Base-by-base conservation (phyloP, 2,329 filamentous ascomycete species). In the Diaporthe vaccinii region DNA sequence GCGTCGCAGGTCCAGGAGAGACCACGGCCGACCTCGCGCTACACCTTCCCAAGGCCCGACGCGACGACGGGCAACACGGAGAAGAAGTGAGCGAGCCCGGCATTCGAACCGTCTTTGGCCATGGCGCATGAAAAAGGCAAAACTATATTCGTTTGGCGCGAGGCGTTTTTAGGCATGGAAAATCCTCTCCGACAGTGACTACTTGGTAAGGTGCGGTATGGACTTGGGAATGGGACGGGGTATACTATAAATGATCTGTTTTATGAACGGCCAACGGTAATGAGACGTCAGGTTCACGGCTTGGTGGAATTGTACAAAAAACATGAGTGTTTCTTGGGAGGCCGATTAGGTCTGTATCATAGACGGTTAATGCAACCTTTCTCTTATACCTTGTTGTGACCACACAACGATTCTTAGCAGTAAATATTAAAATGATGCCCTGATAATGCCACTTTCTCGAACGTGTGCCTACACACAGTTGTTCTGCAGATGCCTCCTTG, bases 11-110 rank as follows among this genome's bases (percentile, higher is more conserved):
- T 34, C 28, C 70, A 25, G 46, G 73, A 76, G 57, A 74, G 73
- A 6, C 73, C 75, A 10, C 73, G 73, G n/a, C 75, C 73, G n/a
- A 70, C 72, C 25, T 76, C 75, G 25, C 70, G 75, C 14, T 83
- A 79, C 76, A 81, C 77, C 4, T 84, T 80, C 51, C 82, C 82
- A 34, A 80, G 79, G 59, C 46, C 71, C 72, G 77, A 75, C 22
- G 71, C 69, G 55, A 58, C 69, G 55, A 58, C 69, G 25, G 20
- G 61, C 10, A 55, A 12, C 49, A n/a, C 57, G 22, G 62, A 72
- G 53, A 53, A 58, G 25, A 75, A 61, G 34, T 76, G 34, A 73
- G 3, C 28, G 58, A 36, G 28, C 15, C 6, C 10, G 39, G n/a
- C 14, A 20, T 10, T 39, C 20, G n/a, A 15, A 9, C 20, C 22